Evolutionary conservation across 352 stramenopile species (phyloP).

Genomic region (Phytophthora chlamydospora): DNA sequence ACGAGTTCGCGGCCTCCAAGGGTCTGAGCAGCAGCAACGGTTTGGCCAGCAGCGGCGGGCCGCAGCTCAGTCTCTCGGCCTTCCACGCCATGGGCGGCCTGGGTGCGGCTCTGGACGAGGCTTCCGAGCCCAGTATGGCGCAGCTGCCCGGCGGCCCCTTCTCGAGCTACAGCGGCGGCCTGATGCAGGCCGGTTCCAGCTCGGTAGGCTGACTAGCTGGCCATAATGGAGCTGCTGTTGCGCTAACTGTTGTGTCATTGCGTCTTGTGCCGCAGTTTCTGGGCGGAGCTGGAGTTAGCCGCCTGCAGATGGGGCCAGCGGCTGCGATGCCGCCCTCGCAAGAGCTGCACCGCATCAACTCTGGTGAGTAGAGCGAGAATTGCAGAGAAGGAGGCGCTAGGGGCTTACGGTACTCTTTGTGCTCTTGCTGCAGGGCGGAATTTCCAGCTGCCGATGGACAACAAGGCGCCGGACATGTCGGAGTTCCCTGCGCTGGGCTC

Average conservation of each 20-base stretch:
- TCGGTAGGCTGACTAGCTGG: slow-evolving; percentile 39
- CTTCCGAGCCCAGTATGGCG: slow-evolving; percentile 17
- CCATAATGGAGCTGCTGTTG: slow-evolving; percentile 1
- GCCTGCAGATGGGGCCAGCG: slow-evolving; percentile 34
- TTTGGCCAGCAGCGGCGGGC: slow-evolving; percentile 26
- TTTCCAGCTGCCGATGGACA: slow-evolving; percentile 60
- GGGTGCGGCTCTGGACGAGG: slow-evolving; percentile 32
- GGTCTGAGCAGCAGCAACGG: slow-evolving; percentile 30
- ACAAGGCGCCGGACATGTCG: slow-evolving; percentile 84
- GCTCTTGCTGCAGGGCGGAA: slow-evolving; percentile 49
- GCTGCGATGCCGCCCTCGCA: slow-evolving; percentile 39
- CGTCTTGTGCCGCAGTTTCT: slow-evolving; percentile 55
- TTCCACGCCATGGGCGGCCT: slow-evolving; percentile 63
- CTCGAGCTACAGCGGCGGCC: slow-evolving; percentile 50
- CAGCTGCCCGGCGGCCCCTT: slow-evolving; percentile 40
- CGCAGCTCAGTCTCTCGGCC: slow-evolving; percentile 49
- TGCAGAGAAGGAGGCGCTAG: not conserved
- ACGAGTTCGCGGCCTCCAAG: slow-evolving; percentile 65
- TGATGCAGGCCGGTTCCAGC: slow-evolving; percentile 44
- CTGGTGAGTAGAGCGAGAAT: slow-evolving; percentile 30
- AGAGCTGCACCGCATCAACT: slow-evolving; percentile 72
- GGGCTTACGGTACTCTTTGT: slow-evolving; percentile 17
- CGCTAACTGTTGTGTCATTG: slow-evolving; percentile 1
- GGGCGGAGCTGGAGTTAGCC: slow-evolving; percentile 40
- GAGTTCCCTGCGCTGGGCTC: slow-evolving; percentile 81